These are phyloP conservation scores for Circinella minor DNA, from an alignment of 371 early-diverging fungal species.

Conservation along the genomic window DNA sequence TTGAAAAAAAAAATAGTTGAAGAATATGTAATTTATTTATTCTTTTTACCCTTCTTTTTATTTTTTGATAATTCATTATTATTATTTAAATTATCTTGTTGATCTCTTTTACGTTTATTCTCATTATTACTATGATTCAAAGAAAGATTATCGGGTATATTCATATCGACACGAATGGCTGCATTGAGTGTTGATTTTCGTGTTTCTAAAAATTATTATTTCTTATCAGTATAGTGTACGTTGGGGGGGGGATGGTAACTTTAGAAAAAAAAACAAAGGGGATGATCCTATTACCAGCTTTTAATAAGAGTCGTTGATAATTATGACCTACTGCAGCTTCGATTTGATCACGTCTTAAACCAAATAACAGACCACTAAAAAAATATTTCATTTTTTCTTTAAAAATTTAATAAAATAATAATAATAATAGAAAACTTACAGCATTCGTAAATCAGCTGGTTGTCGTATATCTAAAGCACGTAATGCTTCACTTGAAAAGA, in stretches of 20 bases:
- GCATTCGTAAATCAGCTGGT: slow-evolving; percentile 84
- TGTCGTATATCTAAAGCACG: slow-evolving; percentile 81
- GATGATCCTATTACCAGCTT: slow-evolving; percentile 35
- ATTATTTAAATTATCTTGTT: slow-evolving; percentile 13
- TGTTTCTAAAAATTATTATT: slow-evolving; percentile 56
- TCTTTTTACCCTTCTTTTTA: slow-evolving; percentile 13
- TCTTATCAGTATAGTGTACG: background rate
- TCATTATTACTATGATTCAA: slow-evolving; percentile 25
- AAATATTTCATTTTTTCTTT: no score
- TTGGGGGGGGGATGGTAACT: no score
- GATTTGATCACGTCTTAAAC: slow-evolving; percentile 42
- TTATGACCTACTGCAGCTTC: slow-evolving; percentile 38
- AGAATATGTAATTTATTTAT: slow-evolving; percentile 1
- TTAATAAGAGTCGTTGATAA: slow-evolving; percentile 36
- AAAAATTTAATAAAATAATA: no score
- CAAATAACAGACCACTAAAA: slow-evolving; percentile 43
- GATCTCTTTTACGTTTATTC: slow-evolving; percentile 22
- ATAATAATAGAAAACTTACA: slow-evolving; percentile 56
- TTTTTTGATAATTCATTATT: slow-evolving; percentile 15
- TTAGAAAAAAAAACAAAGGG: no score
- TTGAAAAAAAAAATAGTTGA: background rate
- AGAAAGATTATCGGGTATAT: slow-evolving; percentile 27
- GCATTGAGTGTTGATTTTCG: slow-evolving; percentile 59
- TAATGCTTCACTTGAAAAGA: slow-evolving; percentile 83
- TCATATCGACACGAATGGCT: slow-evolving; percentile 48